These are phyloP conservation scores for Mortierella sp. DNA, from an alignment of 371 early-diverging fungal genomes.

Conservation along the genomic window DNA sequence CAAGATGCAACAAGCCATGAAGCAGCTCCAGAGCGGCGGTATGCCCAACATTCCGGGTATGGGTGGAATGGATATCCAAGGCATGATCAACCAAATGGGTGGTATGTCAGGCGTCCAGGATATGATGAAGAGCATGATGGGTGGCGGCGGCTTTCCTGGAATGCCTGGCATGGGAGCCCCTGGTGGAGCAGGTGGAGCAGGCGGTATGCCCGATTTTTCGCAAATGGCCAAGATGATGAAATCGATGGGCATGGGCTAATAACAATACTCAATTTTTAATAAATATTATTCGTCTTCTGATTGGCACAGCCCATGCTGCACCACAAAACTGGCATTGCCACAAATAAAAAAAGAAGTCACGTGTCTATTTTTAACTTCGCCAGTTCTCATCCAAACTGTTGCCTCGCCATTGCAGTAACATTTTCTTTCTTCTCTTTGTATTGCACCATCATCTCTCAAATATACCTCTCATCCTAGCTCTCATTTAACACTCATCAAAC, in stretches of 20 bases:
- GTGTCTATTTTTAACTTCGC: too few relatives aligned
- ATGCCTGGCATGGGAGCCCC: constrained; percentile 61
- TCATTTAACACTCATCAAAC: not conserved
- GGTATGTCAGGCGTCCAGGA: constrained; percentile 86
- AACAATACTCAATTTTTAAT: not conserved
- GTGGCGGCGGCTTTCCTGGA: constrained; percentile 64
- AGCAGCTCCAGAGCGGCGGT: constrained; percentile 69
- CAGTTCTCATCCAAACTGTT: not conserved
- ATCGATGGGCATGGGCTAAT: constrained; percentile 56
- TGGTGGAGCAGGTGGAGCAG: constrained; percentile 40
- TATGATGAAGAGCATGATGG: constrained; percentile 85
- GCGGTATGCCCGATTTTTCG: constrained; percentile 73
- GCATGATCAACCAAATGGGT: constrained; percentile 81
- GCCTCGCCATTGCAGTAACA: not conserved
- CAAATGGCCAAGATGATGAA: constrained; percentile 79
- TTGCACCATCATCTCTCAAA: not conserved
- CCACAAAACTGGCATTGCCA: not conserved
- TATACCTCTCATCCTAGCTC: not conserved
- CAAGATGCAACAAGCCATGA: constrained; percentile 77
- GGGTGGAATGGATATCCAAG: constrained; percentile 75
- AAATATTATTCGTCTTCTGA: not conserved
- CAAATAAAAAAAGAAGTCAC: too few relatives aligned
- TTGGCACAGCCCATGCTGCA: not conserved
- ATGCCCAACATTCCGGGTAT: constrained; percentile 47
- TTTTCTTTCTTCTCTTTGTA: not conserved